Evolutionary conservation across 495 filamentous ascomycete genomes (phyloP), one percentile per base, ranked within the genome.

Genomic region (Parathielavia appendiculata): DNA sequence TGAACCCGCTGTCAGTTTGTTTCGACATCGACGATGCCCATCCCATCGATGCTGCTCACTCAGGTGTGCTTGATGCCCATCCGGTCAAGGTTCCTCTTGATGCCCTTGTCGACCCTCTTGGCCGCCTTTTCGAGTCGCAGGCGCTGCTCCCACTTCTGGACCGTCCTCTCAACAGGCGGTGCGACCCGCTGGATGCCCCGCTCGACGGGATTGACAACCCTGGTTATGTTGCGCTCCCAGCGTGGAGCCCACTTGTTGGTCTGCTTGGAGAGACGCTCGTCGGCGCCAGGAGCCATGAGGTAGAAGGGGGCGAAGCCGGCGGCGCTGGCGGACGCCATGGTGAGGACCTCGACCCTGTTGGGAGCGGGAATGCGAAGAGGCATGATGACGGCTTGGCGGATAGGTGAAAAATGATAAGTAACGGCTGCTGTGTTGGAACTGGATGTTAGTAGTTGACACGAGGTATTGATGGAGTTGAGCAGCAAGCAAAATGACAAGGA

Each of bases 201-300:
- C 63, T 73, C 71, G 30, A 73, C 72, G 23, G 75, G 75, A 23
- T 66, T 62, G 55, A 69, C 69, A 62, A 79, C 72, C 66, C 71
- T 71, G 13, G 64, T 73, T 62, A 75, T 79, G 69, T 75, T 79
- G 50, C 75, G 72, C 62, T 80, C 73, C 77, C 77, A 80, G 26
- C 69, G 69, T 10, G 77, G 77, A 9, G 77, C 77, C 77, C 77
- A 80, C 56, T 73, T 69, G 43, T 61, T 54, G 0, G 77, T 79
- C 65, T 77, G 74, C 1, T 61, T 51, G 16, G 71, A 68, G 19
- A 80, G 40, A 16, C 71, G 71, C 58, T 78, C 75, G 49, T 76
- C 68, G 51, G 74, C 75, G 47, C 75, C 75, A 16, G 77, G 77
- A 12, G 71, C 55, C 55, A 77, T 67, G 63, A 80, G 66, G 69